Base-by-base conservation (phyloP, 768 basidiomycete genomes). In the Ephemerocybe angulata region DNA sequence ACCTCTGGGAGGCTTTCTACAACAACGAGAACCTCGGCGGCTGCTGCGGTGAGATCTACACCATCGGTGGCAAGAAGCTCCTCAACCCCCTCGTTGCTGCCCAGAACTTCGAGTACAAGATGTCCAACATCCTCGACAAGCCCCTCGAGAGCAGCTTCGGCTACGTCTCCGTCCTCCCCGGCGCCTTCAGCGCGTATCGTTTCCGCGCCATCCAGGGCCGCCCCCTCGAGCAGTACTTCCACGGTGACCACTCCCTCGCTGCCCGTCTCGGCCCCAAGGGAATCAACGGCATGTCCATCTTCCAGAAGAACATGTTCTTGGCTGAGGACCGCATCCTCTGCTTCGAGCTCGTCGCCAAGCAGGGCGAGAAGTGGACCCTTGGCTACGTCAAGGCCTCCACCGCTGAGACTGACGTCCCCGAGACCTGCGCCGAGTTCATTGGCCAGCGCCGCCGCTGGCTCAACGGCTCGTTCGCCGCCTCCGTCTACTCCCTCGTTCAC, bases 81-180 rank as follows among this genome's bases (percentile, higher is more conserved):
- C 68, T 97, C 57, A 98, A 98, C 65, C 95, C 92, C n/a, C 75
- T 94, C 48, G 82, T 98, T 30, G 95, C 95, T 6, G 93, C 95
- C 17, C 95, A 98, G 69, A 97, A 98, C 72, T 95, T 95, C 63
- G 93, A 95, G 73, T 97, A 97, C 75, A 97, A 93, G 74, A 96
- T 98, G 91, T 94, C 92, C 42, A 97, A 98, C 71, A 97, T 98
- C 65, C 77, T 98, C 19, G 97, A 95, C 69, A 95, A 97, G 68
- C 95, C 95, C 1, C 77, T 94, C 50, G 95, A 98, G 72, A 93
- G 91, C 67, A 88, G 90, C 59, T 98, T 98, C 63, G 95, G 95
- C 28, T 98, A 97, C 61, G 92, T 94, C 10, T 93, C 92, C 35
- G 95, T 98, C 59, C 75, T 97, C 53, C 95, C 95, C 50, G 95